Base-by-base conservation (phyloP, 345 rosid species). In the Orychophragmus violaceus region DNA sequence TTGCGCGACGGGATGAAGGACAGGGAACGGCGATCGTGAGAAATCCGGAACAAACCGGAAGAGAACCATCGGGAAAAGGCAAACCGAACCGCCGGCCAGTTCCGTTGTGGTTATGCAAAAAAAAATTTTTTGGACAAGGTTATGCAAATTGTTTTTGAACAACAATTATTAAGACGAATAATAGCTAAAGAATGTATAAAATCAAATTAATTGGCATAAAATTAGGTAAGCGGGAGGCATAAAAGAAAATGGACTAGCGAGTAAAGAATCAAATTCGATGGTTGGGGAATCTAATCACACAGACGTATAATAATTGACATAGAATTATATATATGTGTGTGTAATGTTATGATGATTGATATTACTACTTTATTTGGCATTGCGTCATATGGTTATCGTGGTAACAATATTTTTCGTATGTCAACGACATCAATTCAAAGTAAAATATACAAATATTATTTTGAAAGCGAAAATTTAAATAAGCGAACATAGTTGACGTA, bases 321-420 rank as follows among this genome's bases (percentile, higher is more conserved):
- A n/a, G n/a, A n/a, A n/a, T n/a, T 36, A 28, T 6, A 2, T 28
- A 28, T 28, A 0, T 5, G 5, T 0, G 8, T 29, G 10, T 32
- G 10, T 32, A 32, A 32, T 30, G 11, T n/a, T 59, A 69, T 59
- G 29, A 36, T 36, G 29, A 36, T 36, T 61, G 19, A 21, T 41
- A 28, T 61, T 61, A 22, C 18, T 62, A 42, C 21, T 70, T 68
- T 41, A 52, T 52, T 30, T 9, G 62, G 36, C 24, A 71, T 62
- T 71, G 58, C 64, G 50, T 55, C 69, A 62, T 44, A 45, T 53
- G 69, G 30, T 32, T 46, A 18, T 71, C 58, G 51, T 64, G 30
- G 50, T 62, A 70, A 61, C 28, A 19, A 53, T 62, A 55, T 45
- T 30, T n/a, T 30, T 18, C 27, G 4, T 49, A 19, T 35, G 73